These are phyloP conservation scores for Pythium rishiriense DNA, from an alignment of 352 stramenopile species.

Conservation along the genomic window DNA sequence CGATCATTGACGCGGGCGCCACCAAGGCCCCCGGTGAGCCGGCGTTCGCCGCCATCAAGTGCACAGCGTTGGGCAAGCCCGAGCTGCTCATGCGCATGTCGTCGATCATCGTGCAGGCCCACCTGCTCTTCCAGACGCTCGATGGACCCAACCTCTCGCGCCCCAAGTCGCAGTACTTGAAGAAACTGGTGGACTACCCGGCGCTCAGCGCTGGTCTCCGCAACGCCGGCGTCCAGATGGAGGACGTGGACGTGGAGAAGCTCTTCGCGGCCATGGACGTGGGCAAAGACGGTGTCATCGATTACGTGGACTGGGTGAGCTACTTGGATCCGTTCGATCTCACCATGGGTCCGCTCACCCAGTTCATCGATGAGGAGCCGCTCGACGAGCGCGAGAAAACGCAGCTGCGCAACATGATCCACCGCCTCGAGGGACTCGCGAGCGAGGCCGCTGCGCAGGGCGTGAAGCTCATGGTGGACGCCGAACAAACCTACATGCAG, in stretches of 20 bases:
- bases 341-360: slow-evolving; percentile 83
- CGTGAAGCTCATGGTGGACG: slow-evolving; percentile 97
- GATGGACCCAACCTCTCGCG: slow-evolving; percentile 84
- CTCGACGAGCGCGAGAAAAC: slow-evolving; percentile 87
- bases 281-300: slow-evolving; percentile 74
- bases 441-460: slow-evolving; percentile 61
- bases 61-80: slow-evolving; percentile 96
- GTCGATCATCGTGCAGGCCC: slow-evolving; percentile 89
- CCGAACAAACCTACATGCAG: slow-evolving; percentile 98
- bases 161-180: slow-evolving; percentile 77
- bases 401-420: slow-evolving; percentile 91
- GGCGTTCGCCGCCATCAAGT: slow-evolving; percentile 97
- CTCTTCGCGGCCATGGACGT: slow-evolving; percentile 72
- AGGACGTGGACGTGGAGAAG: slow-evolving; percentile 59
- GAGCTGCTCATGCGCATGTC: slow-evolving; percentile 95
- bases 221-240: slow-evolving; percentile 66
- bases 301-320: slow-evolving; percentile 96
- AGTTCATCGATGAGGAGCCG: slow-evolving; percentile 83
- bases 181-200: slow-evolving; percentile 81
- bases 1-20: slow-evolving; percentile 71
- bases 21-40: slow-evolving; percentile 46
- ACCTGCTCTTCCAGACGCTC: slow-evolving; percentile 92
- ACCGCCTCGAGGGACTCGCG: slow-evolving; percentile 73
- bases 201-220: slow-evolving; percentile 66
- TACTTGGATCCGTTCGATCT: slow-evolving; percentile 92